Base-by-base conservation (phyloP, 2,329 filamentous ascomycete species). In the Arthrobotrys entomopaga region DNA sequence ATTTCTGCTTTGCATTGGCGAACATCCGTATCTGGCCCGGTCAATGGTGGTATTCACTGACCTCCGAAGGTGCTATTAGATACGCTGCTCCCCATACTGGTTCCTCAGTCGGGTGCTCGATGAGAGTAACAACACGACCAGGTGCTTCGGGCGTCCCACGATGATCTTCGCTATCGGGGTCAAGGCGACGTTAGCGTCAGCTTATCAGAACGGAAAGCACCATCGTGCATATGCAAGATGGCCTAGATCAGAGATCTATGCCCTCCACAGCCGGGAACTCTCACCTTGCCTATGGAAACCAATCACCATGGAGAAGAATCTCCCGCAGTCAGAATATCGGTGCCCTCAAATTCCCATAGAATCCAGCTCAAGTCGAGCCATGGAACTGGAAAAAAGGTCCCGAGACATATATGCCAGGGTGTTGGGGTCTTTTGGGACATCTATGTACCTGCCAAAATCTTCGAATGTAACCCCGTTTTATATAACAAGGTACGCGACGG, bases 11-110 rank as follows among this genome's bases (percentile, higher is more conserved):
- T 46, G 38, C 42, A 48, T 22, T 53, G 22, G 58, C 57, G 54
- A 65, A 61, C 40, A 65, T 65, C 67, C 60, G 67, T 48, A 61
- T 20, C 34, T 22, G 20, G 40, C 15, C 48, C 40, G 54, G 48
- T 42, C 61, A 61, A 74, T 49, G 57, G 53, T 15, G 22, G 15
- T 58, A 24, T 67, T 59, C 57, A 74, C 70, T 74, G 20, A 96
- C 92, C 77, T 89, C 86, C 1, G 87, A 84, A 5, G 89, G 82
- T 26, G 86, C 85, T 82, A 97, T 94, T 80, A 94, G 91, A 83
- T 97, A 96, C 76, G 94, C 95, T 15, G 92, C 91, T 69, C 95
- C 95, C 93, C 93, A 98, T 78, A 97, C 92, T 78, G 83, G 85
- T 63, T 87, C 87, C 66, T 86, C 87, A 29, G 84, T 82, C 76